Percentiles rank a stretch among this genome's conserved stretches.
Conservation (phyloP, 108 stramenopile species). For the Seminavis robusta region DNA sequence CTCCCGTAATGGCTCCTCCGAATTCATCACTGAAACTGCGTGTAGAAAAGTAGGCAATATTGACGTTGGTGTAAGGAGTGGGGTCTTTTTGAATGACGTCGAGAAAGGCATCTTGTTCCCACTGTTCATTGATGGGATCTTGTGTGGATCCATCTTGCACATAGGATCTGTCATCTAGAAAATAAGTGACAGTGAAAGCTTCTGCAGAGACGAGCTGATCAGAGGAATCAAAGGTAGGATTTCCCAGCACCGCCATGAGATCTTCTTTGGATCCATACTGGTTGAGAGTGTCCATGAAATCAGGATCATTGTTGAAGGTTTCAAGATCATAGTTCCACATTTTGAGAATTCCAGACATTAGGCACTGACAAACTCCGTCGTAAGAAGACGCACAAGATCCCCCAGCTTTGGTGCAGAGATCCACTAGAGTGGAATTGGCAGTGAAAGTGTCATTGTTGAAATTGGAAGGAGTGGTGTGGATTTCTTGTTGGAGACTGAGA, state of each 20-base stretch:
- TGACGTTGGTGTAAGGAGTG: constrained; percentile 3
- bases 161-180: constrained; percentile 38
- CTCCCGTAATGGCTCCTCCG: constrained; percentile 57
- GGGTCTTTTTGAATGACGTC: constrained; percentile 3
- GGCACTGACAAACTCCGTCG: constrained; percentile 41
- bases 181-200: constrained; percentile 54
- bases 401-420: constrained; percentile 48
- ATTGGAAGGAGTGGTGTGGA: constrained; percentile 14
- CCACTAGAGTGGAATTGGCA: constrained; percentile 13
- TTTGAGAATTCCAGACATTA: constrained; percentile 44
- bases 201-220: constrained; percentile 40
- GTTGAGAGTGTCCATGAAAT: constrained; percentile 48
- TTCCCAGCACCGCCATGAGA: constrained; percentile 45
- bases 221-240: constrained; percentile 30
- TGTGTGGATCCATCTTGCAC: constrained; percentile 27
- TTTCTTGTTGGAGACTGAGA: constrained; percentile 45
- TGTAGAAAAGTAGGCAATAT: constrained; percentile 43
- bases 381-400: constrained; percentile 36
- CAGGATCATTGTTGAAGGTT: constrained; percentile 39
- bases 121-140: constrained; percentile 51
- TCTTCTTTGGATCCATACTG: constrained; percentile 40
- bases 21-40: constrained; percentile 74
- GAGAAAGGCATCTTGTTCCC: constrained; percentile 52
- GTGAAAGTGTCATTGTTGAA: constrained; percentile 27
- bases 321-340: constrained; percentile 66